Evolutionary conservation across 768 basidiomycete species (phyloP).

Genomic region (Rhizopogon salebrosus): DNA sequence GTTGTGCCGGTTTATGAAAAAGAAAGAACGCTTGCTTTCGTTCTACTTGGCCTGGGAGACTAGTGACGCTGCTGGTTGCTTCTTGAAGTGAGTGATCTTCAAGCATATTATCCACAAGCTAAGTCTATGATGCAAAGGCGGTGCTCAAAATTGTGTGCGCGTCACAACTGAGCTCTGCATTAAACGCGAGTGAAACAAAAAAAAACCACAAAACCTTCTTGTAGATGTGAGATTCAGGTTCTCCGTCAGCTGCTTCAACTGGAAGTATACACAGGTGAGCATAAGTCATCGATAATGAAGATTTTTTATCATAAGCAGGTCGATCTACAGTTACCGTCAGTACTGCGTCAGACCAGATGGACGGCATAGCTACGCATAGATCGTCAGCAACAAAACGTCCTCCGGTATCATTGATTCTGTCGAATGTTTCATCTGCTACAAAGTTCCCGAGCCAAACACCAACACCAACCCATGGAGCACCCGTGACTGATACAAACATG

Average conservation of each 20-base stretch:
- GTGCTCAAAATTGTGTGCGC: neutral
- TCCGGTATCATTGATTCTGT: neutral
- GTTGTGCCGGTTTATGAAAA: neutral
- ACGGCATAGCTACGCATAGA: neutral
- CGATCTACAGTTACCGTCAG: neutral
- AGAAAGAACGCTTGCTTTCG: too few species aligned
- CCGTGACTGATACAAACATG: neutral
- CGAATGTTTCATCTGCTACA: neutral
- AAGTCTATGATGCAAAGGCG: neutral
- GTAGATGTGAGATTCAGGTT: neutral
- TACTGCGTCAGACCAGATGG: neutral
- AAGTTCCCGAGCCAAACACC: neutral
- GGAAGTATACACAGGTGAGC: neutral
- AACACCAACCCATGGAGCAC: conserved; percentile 1
- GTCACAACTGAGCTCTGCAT: too few species aligned
- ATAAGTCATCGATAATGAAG: neutral
- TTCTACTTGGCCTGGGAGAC: neutral
- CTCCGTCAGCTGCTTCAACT: neutral
- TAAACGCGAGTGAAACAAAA: too few species aligned
- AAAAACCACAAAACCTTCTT: too few species aligned
- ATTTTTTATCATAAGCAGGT: neutral
- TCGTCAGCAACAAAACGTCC: neutral
- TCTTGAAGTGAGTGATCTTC: neutral
- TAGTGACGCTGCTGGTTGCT: neutral
- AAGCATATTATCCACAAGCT: neutral